Evolutionary conservation across 2,329 filamentous ascomycete genomes (phyloP).

Genomic region (Talaromyces sp.): DNA sequence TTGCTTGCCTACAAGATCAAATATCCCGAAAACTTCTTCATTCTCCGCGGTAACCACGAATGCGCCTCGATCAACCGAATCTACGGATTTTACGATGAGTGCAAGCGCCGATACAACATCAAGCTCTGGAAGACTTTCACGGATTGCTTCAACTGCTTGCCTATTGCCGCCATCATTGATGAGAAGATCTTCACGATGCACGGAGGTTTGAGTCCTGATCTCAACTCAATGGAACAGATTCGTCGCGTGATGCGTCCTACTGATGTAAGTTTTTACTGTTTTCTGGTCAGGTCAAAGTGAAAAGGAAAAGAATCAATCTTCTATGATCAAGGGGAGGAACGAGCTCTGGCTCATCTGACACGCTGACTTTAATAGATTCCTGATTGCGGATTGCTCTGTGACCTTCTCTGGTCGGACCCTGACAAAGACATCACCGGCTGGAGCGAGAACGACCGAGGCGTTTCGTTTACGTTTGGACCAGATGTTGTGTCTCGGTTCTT

Average conservation of each 20-base stretch:
- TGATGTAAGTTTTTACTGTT: constrained; percentile 64
- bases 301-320: not conserved
- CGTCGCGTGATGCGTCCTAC: constrained; percentile 97
- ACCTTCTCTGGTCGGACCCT: constrained; percentile 96
- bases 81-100: constrained; percentile 99
- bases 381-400: constrained; percentile 93
- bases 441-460: constrained; percentile 98
- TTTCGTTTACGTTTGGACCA: constrained; percentile 96
- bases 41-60: constrained; percentile 97
- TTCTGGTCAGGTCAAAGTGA: not conserved
- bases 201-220: constrained; percentile 89
- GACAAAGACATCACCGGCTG: constrained; percentile 99
- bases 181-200: constrained; percentile 99
- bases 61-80: constrained; percentile 98
- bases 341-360: constrained; percentile 31
- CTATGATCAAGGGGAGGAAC: constrained; percentile 5
- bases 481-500: constrained; percentile 96
- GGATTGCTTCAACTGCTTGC: constrained; percentile 98
- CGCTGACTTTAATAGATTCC: constrained; percentile 67
- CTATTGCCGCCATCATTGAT: constrained; percentile 97
- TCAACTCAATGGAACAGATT: constrained; percentile 99
- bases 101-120: constrained; percentile 98
- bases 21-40: constrained; percentile 99
- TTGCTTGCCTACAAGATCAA: constrained; percentile 99
- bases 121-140: constrained; percentile 99